Conservation (phyloP, 2,329 filamentous ascomycete genomes). For the Penicillium sclerotiorum region DNA sequence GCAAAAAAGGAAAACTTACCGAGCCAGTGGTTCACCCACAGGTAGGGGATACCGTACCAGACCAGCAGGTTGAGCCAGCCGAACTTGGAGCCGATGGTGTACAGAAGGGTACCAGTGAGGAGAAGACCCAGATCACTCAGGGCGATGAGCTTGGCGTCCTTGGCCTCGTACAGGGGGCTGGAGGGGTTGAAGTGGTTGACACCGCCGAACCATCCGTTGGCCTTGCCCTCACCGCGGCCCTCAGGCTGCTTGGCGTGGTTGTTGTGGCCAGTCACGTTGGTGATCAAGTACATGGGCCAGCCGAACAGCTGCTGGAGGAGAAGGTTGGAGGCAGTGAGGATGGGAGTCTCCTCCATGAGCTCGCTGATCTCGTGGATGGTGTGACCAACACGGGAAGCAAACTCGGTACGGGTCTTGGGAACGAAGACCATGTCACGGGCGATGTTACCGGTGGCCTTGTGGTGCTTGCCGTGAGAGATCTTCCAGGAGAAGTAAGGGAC, state of each 20-base stretch:
- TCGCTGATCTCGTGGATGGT: conserved; percentile 81
- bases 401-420: conserved; percentile 84
- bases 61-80: conserved; percentile 86
- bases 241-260: conserved; percentile 87
- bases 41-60: conserved; percentile 93
- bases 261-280: conserved; percentile 96
- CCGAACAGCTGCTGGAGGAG: conserved; percentile 85
- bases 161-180: conserved; percentile 88
- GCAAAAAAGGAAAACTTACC: conserved; percentile 61
- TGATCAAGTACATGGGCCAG: conserved; percentile 88
- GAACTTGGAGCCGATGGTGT: conserved; percentile 72
- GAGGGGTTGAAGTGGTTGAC: conserved; percentile 94
- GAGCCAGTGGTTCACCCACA: conserved; percentile 99
- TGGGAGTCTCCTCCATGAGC: conserved; percentile 91
- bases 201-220: conserved; percentile 74
- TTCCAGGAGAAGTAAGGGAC: conserved; percentile 99
- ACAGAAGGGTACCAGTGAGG: conserved; percentile 64
- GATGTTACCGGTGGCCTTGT: conserved; percentile 97
- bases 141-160: conserved; percentile 83
- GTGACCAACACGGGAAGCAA: conserved; percentile 73
- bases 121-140: conserved; percentile 82
- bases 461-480: conserved; percentile 98
- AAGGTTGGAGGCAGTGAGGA: conserved; percentile 73
- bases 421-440: conserved; percentile 99
- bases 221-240: conserved; percentile 90